These are phyloP conservation scores for Corymbia citriodora DNA, from an alignment of 441 rosid species.

Conservation along the genomic window DNA sequence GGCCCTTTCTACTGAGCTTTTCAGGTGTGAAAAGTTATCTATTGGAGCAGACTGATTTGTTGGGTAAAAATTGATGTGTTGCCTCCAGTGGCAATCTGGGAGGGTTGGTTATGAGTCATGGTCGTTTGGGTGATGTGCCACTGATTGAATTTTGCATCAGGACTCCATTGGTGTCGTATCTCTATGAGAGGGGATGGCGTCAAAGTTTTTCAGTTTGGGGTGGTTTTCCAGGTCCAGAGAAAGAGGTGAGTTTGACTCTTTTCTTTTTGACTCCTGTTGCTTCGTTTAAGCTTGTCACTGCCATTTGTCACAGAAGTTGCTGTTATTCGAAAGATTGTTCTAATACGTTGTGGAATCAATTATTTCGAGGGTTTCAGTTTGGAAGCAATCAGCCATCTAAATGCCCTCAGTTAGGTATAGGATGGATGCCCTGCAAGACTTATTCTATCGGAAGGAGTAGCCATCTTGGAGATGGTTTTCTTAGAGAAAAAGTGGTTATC, in stretches of 20 bases:
- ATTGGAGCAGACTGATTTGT: not conserved
- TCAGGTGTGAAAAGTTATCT: constrained; percentile 3
- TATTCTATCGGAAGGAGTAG: not conserved
- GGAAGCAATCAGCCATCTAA: not conserved
- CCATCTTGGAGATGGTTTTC: not conserved
- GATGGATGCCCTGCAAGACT: not conserved
- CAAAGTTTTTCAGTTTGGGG: constrained; percentile 5
- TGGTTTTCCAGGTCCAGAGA: constrained; percentile 39
- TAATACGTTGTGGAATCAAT: not conserved
- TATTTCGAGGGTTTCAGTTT: not conserved
- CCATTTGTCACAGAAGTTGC: not conserved
- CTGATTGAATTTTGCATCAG: not conserved
- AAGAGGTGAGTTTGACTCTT: constrained; percentile 51
- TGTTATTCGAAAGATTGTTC: not conserved
- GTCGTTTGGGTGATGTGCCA: not conserved
- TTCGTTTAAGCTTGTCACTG: not conserved
- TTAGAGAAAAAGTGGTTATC: not conserved
- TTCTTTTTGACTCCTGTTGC: not conserved
- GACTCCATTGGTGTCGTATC: constrained; percentile 1
- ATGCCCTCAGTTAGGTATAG: not conserved
- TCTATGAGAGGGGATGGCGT: constrained; percentile 24
- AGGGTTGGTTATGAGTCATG: not conserved
- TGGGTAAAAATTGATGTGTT: not conserved
- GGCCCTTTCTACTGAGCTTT: constrained; percentile 8
- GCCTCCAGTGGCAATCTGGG: not conserved